Evolutionary conservation across 2,329 filamentous ascomycete species (phyloP).

Genomic region (Ascochyta viciae-villosae): DNA sequence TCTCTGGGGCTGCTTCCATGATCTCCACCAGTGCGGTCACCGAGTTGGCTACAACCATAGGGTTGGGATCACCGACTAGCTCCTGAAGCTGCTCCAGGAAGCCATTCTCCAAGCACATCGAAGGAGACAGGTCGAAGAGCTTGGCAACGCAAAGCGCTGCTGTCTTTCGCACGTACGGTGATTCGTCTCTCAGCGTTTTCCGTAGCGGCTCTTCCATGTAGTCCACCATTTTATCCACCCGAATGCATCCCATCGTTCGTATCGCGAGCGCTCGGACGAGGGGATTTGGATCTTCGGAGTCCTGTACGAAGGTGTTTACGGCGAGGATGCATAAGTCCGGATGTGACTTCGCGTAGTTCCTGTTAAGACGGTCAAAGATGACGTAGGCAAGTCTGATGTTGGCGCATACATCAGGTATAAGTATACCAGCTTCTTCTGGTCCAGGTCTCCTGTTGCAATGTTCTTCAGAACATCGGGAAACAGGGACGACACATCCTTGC

Average conservation of each 20-base stretch:
- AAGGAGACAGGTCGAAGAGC: conserved; percentile 91
- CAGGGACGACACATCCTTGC: conserved; percentile 95
- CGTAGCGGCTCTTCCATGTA: conserved; percentile 98
- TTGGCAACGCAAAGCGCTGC: conserved; percentile 98
- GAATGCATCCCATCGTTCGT: conserved; percentile 97
- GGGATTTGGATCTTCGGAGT: conserved; percentile 97
- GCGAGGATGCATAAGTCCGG: conserved; percentile 98
- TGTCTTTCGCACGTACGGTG: conserved; percentile 97
- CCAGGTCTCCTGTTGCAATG: conserved; percentile 90
- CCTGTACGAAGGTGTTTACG: conserved; percentile 98
- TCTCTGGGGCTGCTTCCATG: conserved; percentile 87
- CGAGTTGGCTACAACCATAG: conserved; percentile 98
- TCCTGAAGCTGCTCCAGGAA: conserved; percentile 95
- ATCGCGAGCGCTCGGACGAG: conserved; percentile 94
- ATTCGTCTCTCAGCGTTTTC: conserved; percentile 96
- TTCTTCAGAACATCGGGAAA: conserved; percentile 99
- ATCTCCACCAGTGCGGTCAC: conserved; percentile 95
- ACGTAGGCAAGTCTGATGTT: background rate
- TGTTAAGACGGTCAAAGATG: conserved; percentile 49
- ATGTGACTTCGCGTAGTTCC: conserved; percentile 99
- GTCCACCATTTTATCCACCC: conserved; percentile 99
- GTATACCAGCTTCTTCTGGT: conserved; percentile 99
- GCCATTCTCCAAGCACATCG: conserved; percentile 94
- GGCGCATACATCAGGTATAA: conserved; percentile 80
- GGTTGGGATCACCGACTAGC: conserved; percentile 95